Base-by-base conservation (phyloP, 495 filamentous ascomycete genomes). In the Penicillium bovifimosum region DNA sequence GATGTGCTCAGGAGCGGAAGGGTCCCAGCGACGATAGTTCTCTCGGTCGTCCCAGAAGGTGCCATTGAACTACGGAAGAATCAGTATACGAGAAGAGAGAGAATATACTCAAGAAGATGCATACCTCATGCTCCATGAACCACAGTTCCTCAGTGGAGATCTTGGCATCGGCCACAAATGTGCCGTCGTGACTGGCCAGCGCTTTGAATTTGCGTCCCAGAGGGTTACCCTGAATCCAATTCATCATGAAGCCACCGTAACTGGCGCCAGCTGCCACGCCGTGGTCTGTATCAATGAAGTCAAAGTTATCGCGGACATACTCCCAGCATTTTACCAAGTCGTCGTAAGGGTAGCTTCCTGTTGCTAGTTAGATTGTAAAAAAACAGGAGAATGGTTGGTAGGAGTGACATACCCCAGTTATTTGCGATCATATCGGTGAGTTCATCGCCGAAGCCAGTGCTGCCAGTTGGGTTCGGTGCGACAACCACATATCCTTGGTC, bases 401-500 rank as follows among this genome's bases (percentile, higher is more conserved):
- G 9, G 14, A 11, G 17, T 34, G 10, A 20, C 56, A 20, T 63
- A 61, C 78, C 77, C 79, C 79, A 82, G 43, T 76, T 65, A 27
- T 69, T 65, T 33, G 66, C 56, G 47, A 82, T 79, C 6, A 57
- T 61, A 53, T 80, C 76, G 0, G 64, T 74, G 29, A 81, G 64
- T 6, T 63, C 55, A 45, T 80, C 67, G 6, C 78, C 76, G 55
- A 72, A 82, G 2, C 77, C 76, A 39, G 74, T 72, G 50, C 66
- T 72, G 28, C 77, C 79, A 9, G 79, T 80, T 0, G 74, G 73
- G 53, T 82, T 82, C 0, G 78, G 77, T 2, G 71, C 70, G 41
- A 81, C 64, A 18, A 81, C 78, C 38, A 82, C 71, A 53, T 81
- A 82, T 36, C 78, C 79, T 60, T 82, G 77, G 47, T 82, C 79